Percentiles rank a stretch among this genome's conserved stretches.
Conservation (phyloP, 148 eudicot genomes). For the Dysphania ambrosioides region DNA sequence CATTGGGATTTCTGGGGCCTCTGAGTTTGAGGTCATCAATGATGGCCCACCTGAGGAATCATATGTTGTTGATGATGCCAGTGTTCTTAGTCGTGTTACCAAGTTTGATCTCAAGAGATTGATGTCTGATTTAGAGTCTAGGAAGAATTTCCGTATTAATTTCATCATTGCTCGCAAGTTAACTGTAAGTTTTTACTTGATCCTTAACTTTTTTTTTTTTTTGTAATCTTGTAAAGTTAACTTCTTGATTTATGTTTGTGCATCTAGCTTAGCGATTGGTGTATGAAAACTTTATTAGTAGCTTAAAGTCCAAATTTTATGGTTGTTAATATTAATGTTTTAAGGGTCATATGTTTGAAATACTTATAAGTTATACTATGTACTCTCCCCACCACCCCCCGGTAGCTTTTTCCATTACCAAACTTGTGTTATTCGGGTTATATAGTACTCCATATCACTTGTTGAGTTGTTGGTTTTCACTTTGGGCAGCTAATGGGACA, state of each 20-base stretch:
- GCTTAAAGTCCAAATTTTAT: no score
- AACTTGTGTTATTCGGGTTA: neutral
- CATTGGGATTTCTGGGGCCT: conserved; percentile 46
- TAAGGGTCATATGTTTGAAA: neutral
- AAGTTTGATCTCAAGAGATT: conserved; percentile 75
- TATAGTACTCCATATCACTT: no score
- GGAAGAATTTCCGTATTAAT: conserved; percentile 76
- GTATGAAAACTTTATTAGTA: no score
- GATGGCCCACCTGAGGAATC: conserved; percentile 83
- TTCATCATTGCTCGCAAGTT: conserved; percentile 85
- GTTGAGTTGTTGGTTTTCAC: no score
- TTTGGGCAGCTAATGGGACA: neutral
- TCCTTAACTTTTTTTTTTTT: neutral
- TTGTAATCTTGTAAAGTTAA: neutral
- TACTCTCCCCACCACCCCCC: neutral
- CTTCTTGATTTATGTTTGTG: neutral
- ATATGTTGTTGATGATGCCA: conserved; percentile 91
- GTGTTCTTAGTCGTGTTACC: conserved; percentile 85
- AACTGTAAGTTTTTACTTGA: conserved; percentile 49
- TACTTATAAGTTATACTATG: no score
- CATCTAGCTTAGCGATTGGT: no score
- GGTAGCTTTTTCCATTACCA: no score
- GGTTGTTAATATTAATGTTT: neutral
- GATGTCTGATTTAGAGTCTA: conserved; percentile 82
- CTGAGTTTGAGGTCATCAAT: conserved; percentile 84